These are phyloP conservation scores for Tetracladium marchalianum DNA, from an alignment of 495 filamentous ascomycete species.

Conservation along the genomic window DNA sequence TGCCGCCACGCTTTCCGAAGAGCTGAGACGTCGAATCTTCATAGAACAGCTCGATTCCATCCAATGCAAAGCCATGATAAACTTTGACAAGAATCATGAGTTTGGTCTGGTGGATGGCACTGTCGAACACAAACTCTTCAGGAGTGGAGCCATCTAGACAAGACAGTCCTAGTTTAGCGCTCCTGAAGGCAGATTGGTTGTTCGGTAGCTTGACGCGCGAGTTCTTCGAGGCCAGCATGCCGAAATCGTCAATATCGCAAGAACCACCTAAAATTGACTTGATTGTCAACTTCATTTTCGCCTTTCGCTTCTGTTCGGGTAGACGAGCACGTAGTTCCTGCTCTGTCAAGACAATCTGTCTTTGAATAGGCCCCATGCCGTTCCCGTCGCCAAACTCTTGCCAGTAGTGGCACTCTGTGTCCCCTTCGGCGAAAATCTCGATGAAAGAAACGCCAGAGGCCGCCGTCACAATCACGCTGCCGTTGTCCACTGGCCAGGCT, in stretches of 20 bases:
- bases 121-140: conserved; percentile 66
- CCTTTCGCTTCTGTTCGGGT: conserved; percentile 60
- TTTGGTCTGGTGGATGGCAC: conserved; percentile 55
- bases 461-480: conserved; percentile 70
- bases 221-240: conserved; percentile 55
- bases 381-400: conserved; percentile 66
- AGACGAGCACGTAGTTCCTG: conserved; percentile 60
- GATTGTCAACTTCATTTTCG: conserved; percentile 57
- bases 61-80: conserved; percentile 68
- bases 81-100: conserved; percentile 66
- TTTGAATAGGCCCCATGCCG: conserved; percentile 46
- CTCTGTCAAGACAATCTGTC: conserved; percentile 65
- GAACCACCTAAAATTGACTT: conserved; percentile 66
- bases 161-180: conserved; percentile 66
- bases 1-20: conserved; percentile 78
- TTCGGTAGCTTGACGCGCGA: conserved; percentile 67
- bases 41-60: conserved; percentile 88
- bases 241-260: conserved; percentile 64
- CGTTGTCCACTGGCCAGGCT: conserved; percentile 77
- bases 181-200: conserved; percentile 63
- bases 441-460: conserved; percentile 71
- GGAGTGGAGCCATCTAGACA: conserved; percentile 61
- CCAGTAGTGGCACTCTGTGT: conserved; percentile 64
- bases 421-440: conserved; percentile 68
- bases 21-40: conserved; percentile 81